phyloP scores from a whole-genome alignment of 2,329 filamentous ascomycete genomes.

The Penicillium sp. region DNA sequence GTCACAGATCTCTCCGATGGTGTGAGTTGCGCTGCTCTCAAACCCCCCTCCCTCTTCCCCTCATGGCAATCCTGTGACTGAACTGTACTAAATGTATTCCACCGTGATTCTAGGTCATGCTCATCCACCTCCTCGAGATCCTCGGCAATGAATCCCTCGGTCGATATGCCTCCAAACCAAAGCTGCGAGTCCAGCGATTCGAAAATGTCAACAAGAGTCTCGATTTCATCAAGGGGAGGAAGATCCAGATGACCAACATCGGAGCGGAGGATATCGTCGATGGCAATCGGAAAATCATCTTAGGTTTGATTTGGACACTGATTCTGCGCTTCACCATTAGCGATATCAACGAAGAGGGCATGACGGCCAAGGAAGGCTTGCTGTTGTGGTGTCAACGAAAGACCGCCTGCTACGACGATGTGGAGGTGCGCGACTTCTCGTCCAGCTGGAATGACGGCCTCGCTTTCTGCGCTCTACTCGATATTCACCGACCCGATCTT shows the following conservation, averaged over 20 bases:
- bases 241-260: constrained; percentile 98
- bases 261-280: constrained; percentile 98
- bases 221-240: constrained; percentile 86
- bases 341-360: constrained; percentile 96
- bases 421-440: constrained; percentile 94
- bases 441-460: constrained; percentile 96
- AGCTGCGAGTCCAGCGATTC: constrained; percentile 93
- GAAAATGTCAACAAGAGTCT: constrained; percentile 97
- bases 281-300: constrained; percentile 95
- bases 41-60: neutral
- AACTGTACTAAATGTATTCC: neutral
- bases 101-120: constrained; percentile 68
- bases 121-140: constrained; percentile 96
- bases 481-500: constrained; percentile 94
- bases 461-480: constrained; percentile 92
- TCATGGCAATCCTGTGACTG: neutral
- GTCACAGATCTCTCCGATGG: constrained; percentile 91
- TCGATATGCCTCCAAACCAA: constrained; percentile 94
- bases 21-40: constrained; percentile 61
- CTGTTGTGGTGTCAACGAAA: constrained; percentile 97
- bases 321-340: constrained; percentile 98
- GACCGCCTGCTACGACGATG: constrained; percentile 97
- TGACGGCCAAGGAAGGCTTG: constrained; percentile 95
- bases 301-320: constrained; percentile 96
- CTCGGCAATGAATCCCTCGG: constrained; percentile 93